These are phyloP conservation scores for Corchorus capsularis DNA, from an alignment of 345 rosid genomes.

Conservation along the genomic window DNA sequence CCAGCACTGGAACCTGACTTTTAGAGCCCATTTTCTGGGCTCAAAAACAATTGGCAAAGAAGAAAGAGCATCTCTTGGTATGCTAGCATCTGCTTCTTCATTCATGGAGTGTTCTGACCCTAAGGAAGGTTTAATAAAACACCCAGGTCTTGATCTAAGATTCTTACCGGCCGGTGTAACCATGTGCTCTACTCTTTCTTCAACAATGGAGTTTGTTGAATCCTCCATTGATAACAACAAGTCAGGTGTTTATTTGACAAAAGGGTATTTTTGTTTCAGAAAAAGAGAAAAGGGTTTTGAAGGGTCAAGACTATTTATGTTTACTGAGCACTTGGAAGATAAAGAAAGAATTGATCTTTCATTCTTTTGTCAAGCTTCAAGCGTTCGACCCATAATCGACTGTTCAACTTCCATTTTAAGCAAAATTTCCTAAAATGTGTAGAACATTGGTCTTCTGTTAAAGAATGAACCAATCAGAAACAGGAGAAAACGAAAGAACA, in stretches of 20 bases:
- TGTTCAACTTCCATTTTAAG: neutral
- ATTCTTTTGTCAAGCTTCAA: no score
- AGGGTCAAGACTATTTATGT: neutral
- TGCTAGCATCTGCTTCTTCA: conserved; percentile 14
- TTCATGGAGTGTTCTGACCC: conserved; percentile 4
- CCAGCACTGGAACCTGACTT: conserved; percentile 40
- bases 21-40: conserved; percentile 24
- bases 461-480: neutral
- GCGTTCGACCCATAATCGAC: neutral
- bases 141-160: conserved; percentile 26
- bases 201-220: conserved; percentile 22
- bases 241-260: neutral
- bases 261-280: neutral
- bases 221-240: conserved; percentile 16
- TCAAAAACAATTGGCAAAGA: conserved; percentile 12
- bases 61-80: conserved; percentile 5
- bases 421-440: no score
- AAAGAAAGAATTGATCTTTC: no score
- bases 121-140: conserved; percentile 33
- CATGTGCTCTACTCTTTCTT: conserved; percentile 43
- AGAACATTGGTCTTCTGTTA: no score
- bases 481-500: no score
- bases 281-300: no score
- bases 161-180: conserved; percentile 20
- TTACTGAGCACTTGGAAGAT: no score